These are phyloP conservation scores for Elsinoe fawcettii DNA, from an alignment of 2,329 filamentous ascomycete species.

Conservation along the genomic window DNA sequence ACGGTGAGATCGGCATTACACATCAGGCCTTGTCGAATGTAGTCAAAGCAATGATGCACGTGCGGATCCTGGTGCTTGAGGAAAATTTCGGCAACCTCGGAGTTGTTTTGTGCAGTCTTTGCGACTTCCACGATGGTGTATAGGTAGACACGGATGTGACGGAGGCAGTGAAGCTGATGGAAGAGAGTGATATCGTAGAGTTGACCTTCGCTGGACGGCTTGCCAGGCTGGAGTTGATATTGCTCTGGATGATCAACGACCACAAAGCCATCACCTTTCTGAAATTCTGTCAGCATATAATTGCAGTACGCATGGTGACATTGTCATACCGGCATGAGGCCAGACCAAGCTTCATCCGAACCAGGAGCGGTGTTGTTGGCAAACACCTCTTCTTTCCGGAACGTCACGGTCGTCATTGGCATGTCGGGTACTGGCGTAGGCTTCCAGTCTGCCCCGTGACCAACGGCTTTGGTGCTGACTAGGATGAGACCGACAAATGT, in stretches of 20 bases:
- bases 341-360: slow-evolving; percentile 26
- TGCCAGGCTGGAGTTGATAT: slow-evolving; percentile 25
- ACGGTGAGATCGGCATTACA: slow-evolving; percentile 25
- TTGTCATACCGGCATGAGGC: slow-evolving; percentile 21
- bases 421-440: slow-evolving; percentile 15
- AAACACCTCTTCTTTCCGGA: slow-evolving; percentile 24
- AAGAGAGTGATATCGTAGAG: slow-evolving; percentile 31
- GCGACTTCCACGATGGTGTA: slow-evolving; percentile 23
- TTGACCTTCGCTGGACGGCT: slow-evolving; percentile 22
- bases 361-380: slow-evolving; percentile 21
- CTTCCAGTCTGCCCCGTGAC: not conserved
- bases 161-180: slow-evolving; percentile 31
- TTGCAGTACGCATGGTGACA: not conserved
- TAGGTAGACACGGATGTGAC: slow-evolving; percentile 26
- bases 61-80: slow-evolving; percentile 23
- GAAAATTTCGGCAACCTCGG: slow-evolving; percentile 19
- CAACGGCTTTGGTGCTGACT: not conserved
- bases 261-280: slow-evolving; percentile 29
- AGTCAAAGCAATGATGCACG: slow-evolving; percentile 27
- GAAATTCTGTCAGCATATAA: not conserved
- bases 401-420: slow-evolving; percentile 20
- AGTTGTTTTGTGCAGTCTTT: slow-evolving; percentile 17
- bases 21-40: slow-evolving; percentile 25
- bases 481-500: not conserved
- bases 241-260: slow-evolving; percentile 22